Conservation (phyloP, 2,329 filamentous ascomycete genomes). For the Sporothrix dimorphospora region DNA sequence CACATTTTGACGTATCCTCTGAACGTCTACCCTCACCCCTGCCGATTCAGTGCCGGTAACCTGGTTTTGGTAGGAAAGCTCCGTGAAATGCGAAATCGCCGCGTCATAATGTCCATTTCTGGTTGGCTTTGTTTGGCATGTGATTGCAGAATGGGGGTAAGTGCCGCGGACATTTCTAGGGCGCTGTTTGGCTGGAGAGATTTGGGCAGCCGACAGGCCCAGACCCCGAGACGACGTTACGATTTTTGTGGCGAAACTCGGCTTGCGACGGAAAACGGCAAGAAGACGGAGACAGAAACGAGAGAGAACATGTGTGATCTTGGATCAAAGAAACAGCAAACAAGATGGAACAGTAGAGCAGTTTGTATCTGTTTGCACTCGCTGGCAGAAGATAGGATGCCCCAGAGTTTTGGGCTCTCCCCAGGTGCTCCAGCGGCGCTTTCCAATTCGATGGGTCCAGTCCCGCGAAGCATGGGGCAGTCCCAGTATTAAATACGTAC, state of each 20-base stretch:
- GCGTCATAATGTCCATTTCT: neutral
- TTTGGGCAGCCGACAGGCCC: neutral
- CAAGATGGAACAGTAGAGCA: neutral
- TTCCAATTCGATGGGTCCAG: neutral
- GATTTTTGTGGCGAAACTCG: slow-evolving; percentile 3
- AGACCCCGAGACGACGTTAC: neutral
- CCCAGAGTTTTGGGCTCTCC: neutral
- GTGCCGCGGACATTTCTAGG: slow-evolving; percentile 19
- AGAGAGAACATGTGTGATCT: neutral
- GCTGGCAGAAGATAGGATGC: neutral
- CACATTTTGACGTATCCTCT: neutral
- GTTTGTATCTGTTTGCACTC: neutral
- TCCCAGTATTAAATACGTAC: neutral
- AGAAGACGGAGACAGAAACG: neutral
- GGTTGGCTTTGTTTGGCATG: slow-evolving; percentile 5
- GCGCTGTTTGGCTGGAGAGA: slow-evolving; percentile 1
- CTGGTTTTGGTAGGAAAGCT: neutral
- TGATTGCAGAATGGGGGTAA: neutral
- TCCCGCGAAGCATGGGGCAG: neutral
- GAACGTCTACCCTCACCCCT: neutral
- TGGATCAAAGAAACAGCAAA: neutral
- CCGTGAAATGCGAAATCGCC: neutral
- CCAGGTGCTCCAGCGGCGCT: neutral
- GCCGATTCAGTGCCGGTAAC: neutral
- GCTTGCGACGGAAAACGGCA: neutral